Conservation (phyloP, 192 early-diverging fungal species). For the Phycomyces blakesleeanus region DNA sequence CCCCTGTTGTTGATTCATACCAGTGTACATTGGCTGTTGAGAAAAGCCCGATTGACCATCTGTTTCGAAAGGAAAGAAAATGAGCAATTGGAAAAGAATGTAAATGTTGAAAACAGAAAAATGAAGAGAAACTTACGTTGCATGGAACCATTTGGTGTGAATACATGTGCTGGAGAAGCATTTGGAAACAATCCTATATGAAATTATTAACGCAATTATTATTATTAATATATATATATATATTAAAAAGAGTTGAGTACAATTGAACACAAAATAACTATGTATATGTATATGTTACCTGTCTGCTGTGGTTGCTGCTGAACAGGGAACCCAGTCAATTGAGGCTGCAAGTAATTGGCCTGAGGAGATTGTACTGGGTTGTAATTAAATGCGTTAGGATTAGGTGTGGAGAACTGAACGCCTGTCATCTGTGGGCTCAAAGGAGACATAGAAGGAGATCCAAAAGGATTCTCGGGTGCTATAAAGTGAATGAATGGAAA, state of each 20-base stretch:
- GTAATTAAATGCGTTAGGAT: constrained; percentile 7
- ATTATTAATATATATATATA: too few relatives aligned
- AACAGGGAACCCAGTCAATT: constrained; percentile 15
- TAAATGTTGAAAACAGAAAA: background rate
- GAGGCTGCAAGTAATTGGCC: constrained; percentile 12
- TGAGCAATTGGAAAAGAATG: background rate
- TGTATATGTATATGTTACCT: background rate
- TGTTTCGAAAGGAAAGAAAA: background rate
- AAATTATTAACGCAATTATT: background rate
- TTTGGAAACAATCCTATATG: background rate
- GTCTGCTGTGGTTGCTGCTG: constrained; percentile 3
- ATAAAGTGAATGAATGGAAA: background rate
- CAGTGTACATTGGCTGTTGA: constrained; percentile 1
- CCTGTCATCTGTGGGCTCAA: constrained; percentile 26
- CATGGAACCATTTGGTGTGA: constrained; percentile 28
- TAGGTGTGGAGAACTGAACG: constrained; percentile 31
- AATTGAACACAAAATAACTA: too few relatives aligned
- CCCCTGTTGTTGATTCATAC: background rate
- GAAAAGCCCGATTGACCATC: constrained; percentile 25
- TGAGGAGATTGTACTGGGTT: constrained; percentile 8
- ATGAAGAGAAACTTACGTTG: constrained; percentile 19
- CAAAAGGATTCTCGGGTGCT: constrained; percentile 35
- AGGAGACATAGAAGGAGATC: constrained; percentile 19
- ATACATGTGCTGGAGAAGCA: constrained; percentile 4
- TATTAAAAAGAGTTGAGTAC: too few relatives aligned